phyloP scores from a whole-genome alignment of 108 stramenopile genomes.

The Heterococcus sp. region DNA sequence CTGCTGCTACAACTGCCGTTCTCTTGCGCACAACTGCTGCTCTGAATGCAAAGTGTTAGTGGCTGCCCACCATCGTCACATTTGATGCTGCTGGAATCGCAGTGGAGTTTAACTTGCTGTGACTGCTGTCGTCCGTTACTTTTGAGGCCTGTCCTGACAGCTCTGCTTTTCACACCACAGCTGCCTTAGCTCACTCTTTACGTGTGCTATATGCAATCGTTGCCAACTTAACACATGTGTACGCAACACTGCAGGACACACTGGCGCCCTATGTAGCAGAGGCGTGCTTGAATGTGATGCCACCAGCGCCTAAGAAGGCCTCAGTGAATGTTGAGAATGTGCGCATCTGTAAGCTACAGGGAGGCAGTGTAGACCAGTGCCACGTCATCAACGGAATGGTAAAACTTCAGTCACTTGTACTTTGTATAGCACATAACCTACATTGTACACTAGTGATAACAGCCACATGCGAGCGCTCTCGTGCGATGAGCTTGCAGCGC shows the following conservation, averaged over 20 bases:
- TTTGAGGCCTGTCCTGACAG: not conserved
- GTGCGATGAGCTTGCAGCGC: too few species aligned
- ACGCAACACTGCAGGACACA: slow-evolving; percentile 66
- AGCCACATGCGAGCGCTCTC: too few species aligned
- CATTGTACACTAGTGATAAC: too few species aligned
- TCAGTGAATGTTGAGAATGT: slow-evolving; percentile 79
- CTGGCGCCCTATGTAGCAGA: slow-evolving; percentile 85
- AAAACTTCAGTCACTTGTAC: too few species aligned
- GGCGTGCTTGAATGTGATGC: slow-evolving; percentile 82
- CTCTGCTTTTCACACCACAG: not conserved
- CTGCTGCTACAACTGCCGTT: not conserved
- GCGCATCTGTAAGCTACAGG: slow-evolving; percentile 88
- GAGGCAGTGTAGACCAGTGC: slow-evolving; percentile 75
- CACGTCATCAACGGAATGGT: slow-evolving; percentile 86
- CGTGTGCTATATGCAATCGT: not conserved
- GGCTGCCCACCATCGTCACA: too few species aligned
- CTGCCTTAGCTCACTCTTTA: not conserved
- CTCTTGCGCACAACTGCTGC: not conserved
- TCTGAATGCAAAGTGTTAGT: too few species aligned
- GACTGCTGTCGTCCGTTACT: not conserved
- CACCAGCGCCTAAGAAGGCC: slow-evolving; percentile 50
- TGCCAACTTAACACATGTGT: too few species aligned
- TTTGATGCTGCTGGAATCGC: too few species aligned
- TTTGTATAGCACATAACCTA: too few species aligned
- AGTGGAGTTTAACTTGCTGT: too few species aligned